Evolutionary conservation across 2,329 filamentous ascomycete species (phyloP), one percentile per base, ranked within the genome.

Genomic region (Neoscytalidium dimidiatum): DNA sequence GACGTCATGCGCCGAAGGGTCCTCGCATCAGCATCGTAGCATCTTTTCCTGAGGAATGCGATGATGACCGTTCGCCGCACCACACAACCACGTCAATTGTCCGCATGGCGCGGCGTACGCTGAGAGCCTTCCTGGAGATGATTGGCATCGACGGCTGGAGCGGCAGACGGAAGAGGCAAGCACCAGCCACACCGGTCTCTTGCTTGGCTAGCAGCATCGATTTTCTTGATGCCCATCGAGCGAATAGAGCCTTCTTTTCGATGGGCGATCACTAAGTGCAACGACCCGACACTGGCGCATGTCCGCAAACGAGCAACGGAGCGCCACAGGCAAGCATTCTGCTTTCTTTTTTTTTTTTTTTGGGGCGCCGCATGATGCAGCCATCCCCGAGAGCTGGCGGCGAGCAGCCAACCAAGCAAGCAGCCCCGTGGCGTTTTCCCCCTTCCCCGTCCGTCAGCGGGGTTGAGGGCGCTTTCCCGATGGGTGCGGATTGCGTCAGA

Each of bases 401-500:
- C 14, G 13, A 11, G 5, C 38, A 41, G 38, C 38, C 11, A 41
- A 41, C 38, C 38, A 41, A 5, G 13, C 38, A 33, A 19, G 44
- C 44, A 19, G 26, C 48, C 21, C 9, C 48, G 23, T n/a, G 4
- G 6, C 51, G 14, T 52, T 31, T 29, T 23, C 7, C 51, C 51
- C 17, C 21, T 13, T 8, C 46, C 28, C 17, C 19, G 51, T 38
- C 44, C 21, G 9, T 41, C 41, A 38, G 52, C 52, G 28, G n/a
- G 49, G 19, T 17, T 14, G 2, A 19, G 13, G 48, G 28, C 17
- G 49, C 3, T 58, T 58, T 6, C 53, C 53, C 53, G 53, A 58
- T 58, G 19, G 11, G 53, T 43, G 33, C 35, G 29, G 53, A 58
- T 58, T 58, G 53, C 53, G 53, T 58, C 53, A 44, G 33, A 26